Evolutionary conservation across 352 stramenopile genomes (phyloP).

Genomic region (Phytophthora meadii): DNA sequence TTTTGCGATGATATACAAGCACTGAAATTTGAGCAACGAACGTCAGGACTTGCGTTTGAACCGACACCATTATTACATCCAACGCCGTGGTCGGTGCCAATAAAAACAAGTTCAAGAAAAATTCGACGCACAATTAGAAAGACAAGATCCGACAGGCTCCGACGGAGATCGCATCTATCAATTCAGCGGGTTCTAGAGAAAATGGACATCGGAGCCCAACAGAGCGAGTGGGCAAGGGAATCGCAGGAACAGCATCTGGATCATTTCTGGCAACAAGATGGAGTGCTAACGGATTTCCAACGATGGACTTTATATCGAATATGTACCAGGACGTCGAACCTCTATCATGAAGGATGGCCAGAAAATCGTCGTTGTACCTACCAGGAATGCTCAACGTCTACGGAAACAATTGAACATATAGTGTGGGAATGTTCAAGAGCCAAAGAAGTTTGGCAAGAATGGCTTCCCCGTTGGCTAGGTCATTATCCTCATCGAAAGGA

Average conservation of each 20-base stretch:
- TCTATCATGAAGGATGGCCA: too few relatives aligned
- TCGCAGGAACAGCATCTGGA: neutral
- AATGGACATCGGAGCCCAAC: neutral
- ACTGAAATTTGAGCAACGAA: neutral
- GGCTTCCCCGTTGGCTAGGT: too few relatives aligned
- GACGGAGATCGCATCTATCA: neutral
- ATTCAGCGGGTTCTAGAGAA: neutral
- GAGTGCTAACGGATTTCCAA: neutral
- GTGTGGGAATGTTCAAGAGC: too few relatives aligned
- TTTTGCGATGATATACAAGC: neutral
- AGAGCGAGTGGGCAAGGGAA: neutral
- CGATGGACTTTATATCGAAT: neutral
- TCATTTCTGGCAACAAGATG: neutral
- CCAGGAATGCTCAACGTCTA: too few relatives aligned
- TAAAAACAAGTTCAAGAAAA: neutral
- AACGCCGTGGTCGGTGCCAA: neutral
- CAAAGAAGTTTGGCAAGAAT: too few relatives aligned
- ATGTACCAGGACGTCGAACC: too few relatives aligned
- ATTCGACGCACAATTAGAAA: neutral
- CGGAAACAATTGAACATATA: too few relatives aligned
- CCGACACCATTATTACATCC: neutral
- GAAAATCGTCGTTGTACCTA: too few relatives aligned
- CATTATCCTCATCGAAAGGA: too few relatives aligned
- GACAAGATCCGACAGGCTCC: neutral
- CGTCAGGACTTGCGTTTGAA: neutral